Base-by-base conservation (phyloP, 257 asterid species). In the Solanum chilense region DNA sequence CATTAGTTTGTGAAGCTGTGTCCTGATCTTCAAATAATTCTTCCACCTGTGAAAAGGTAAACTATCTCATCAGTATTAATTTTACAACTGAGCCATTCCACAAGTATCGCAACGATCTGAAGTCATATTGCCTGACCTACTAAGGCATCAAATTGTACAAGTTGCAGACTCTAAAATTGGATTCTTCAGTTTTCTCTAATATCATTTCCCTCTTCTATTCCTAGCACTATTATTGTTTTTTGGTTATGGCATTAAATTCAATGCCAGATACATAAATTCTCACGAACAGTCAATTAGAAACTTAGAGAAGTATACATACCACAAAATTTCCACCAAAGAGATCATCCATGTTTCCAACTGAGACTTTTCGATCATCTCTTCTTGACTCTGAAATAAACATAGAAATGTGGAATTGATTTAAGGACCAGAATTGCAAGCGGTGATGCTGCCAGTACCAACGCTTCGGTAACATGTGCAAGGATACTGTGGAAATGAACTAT, bases 11-110 rank as follows among this genome's bases (percentile, higher is more conserved):
- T 82, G 88, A 21, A 87, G 85, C 89, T n/a, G 88, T 86, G 76
- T 87, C 96, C 52, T 76, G 90, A 73, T 86, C 91, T 12, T 89
- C 89, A 12, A 90, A 84, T 89, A 95, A 88, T 92, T 93, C 99
- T 88, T 93, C 93, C n/a, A 95, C 96, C 99, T 97, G 92, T 70
- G n/a, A 80, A 89, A 87, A 52, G 89, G 60, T 45, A 42, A 66
- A 68, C 81, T 42, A 27, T 44, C 64, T 85, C 66, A 27, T 85
- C 62, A 25, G 20, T 42, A 11, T 16, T 45, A 68, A 20, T 18
- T 42, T 66, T 70, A 62, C 29, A 37, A 60, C 60, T 16, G 66
- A 27, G 29, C 0, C 7, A 25, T 85, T 62, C 78, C 87, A 85
- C 31, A 47, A 81, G 6, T 27, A 33, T 49, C 11, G 47, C 31